Base-by-base conservation (phyloP, 495 filamentous ascomycete genomes). In the Hypoxylon crocopeplum region DNA sequence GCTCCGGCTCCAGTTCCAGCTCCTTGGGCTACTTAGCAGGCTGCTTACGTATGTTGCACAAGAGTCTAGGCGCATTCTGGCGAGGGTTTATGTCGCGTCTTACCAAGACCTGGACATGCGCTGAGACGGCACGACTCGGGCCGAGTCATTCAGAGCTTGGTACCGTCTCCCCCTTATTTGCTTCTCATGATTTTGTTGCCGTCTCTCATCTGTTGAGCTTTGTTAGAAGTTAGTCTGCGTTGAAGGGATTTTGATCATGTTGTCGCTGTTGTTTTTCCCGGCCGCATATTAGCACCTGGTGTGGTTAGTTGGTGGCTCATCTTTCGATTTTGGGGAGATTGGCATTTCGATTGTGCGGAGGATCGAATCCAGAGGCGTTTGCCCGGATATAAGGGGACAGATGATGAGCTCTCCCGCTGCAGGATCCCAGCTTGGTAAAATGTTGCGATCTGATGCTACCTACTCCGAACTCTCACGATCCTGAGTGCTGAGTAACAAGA, bases 41-140 rank as follows among this genome's bases (percentile, higher is more conserved):
- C 19, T 49, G 30, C 13, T 7, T 16, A 10, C 42, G 11, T 20
- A 46, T 25, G 25, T 32, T 10, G 1, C 7, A 27, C 21, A 20
- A 2, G 15, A 11, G 42, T 19, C n/a, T 32, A 20, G 15, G 13
- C 13, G 24, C 25, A 20, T 19, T 21, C n/a, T 8, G 13, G n/a
- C 25, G 27, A 11, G 27, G 22, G 27, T 5, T n/a, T n/a, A n/a
- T 13, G 12, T 34, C 32, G 32, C 32, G 21, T 20, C 10, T 3
- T 27, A 46, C 22, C 45, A 34, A 16, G 45, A 3, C 12, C 5
- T 10, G 25, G 25, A 11, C 32, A 15, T 49, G 47, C 33, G 33
- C 47, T 38, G 20, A 39, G 33, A 25, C 33, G 47, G 47, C 47
- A 13, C 21, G 33, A 36, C 30, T 36, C 30, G 29, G 45, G 29